Conservation (phyloP, 331 rosid genomes). For the Malus hybrid region DNA sequence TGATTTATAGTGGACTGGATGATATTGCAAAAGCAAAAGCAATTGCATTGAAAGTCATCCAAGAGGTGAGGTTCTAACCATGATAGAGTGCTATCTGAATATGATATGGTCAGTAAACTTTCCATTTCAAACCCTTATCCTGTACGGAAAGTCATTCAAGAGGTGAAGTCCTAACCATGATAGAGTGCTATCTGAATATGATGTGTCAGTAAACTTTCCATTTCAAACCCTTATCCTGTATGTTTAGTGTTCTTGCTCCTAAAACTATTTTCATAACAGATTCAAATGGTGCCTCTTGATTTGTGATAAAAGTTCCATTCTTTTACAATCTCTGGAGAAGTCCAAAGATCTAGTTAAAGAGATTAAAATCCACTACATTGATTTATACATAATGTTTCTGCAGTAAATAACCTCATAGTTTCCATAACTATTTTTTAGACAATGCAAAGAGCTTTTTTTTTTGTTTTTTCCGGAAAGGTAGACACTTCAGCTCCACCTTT, state of each 20-base stretch:
- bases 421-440: background rate
- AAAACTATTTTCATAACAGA: background rate
- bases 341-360: background rate
- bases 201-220: background rate
- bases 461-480: background rate
- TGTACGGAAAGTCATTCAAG: constrained; percentile 60
- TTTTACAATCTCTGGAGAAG: background rate
- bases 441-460: background rate
- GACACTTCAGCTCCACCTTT: background rate
- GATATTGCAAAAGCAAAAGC: constrained; percentile 71
- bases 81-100: background rate
- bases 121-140: constrained; percentile 7
- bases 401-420: background rate
- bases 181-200: background rate
- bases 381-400: background rate
- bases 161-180: constrained; percentile 43
- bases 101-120: background rate
- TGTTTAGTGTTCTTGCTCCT: background rate
- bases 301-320: background rate
- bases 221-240: constrained; percentile 5
- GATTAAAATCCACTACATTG: background rate
- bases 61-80: constrained; percentile 58
- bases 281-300: background rate
- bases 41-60: constrained; percentile 76
- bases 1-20: constrained; percentile 94